phyloP scores from a whole-genome alignment of 208 protist species.

The Leishmania braziliensis region DNA sequence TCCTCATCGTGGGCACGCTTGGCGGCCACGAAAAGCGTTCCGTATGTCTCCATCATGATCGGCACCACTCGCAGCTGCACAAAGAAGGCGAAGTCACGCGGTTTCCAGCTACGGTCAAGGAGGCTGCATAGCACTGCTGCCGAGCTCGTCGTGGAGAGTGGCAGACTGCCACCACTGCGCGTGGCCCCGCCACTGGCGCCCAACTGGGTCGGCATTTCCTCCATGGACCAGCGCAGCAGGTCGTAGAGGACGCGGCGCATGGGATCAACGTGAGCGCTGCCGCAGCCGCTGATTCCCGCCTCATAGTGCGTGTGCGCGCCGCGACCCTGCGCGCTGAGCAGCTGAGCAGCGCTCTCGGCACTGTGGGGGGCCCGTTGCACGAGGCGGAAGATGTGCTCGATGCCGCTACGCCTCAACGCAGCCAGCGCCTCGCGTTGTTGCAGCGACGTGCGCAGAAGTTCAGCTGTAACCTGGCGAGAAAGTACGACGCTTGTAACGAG shows the following conservation, averaged over 20 bases:
- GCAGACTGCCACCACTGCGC: too few species aligned
- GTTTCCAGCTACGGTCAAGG: conserved; percentile 60
- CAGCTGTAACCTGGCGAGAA: conserved; percentile 19
- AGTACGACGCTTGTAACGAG: conserved; percentile 31
- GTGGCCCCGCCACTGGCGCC: neutral
- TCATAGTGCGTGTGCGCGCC: conserved; percentile 35
- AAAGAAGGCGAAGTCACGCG: conserved; percentile 66
- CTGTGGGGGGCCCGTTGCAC: conserved; percentile 33
- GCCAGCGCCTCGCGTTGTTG: conserved; percentile 42
- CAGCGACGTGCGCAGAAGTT: conserved; percentile 25
- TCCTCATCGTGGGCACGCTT: neutral
- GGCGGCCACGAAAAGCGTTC: conserved; percentile 52
- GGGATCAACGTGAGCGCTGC: conserved; percentile 2
- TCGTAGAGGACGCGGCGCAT: conserved; percentile 25
- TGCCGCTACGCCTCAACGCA: conserved; percentile 36
- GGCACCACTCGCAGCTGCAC: conserved; percentile 41
- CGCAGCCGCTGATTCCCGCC: conserved; percentile 28
- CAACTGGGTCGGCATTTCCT: conserved; percentile 1
- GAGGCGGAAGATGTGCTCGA: conserved; percentile 30
- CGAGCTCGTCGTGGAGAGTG: conserved; percentile 20
- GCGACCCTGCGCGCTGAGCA: conserved; percentile 36
- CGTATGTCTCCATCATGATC: conserved; percentile 53
- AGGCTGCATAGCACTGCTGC: conserved; percentile 59
- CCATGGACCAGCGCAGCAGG: conserved; percentile 24
- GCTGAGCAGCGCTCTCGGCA: conserved; percentile 36